Evolutionary conservation across 2,329 filamentous ascomycete species (phyloP).

Genomic region (Botrytis squamosa): DNA sequence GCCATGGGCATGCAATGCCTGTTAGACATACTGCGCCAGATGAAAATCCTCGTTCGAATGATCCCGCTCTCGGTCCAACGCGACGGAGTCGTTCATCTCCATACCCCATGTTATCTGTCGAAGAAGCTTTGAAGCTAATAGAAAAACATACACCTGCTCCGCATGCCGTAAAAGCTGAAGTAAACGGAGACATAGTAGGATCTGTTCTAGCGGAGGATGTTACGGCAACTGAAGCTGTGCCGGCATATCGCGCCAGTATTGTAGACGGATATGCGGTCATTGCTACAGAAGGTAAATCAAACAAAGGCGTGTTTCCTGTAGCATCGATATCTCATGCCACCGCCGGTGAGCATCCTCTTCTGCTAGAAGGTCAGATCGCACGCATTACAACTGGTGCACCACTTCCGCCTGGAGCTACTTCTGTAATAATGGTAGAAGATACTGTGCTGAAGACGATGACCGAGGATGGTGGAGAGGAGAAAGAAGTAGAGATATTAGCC

Average conservation of each 20-base stretch:
- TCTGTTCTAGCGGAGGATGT: conserved; percentile 79
- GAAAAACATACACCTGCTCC: conserved; percentile 68
- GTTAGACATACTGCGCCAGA: conserved; percentile 70
- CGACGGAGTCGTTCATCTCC: conserved; percentile 80
- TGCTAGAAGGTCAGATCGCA: conserved; percentile 75
- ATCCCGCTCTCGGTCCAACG: conserved; percentile 59
- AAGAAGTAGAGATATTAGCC: conserved; percentile 81
- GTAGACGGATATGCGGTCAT: conserved; percentile 94
- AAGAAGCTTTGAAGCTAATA: conserved; percentile 74
- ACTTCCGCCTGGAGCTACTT: conserved; percentile 80
- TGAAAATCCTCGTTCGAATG: conserved; percentile 58
- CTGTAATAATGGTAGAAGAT: conserved; percentile 97
- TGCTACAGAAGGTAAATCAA: conserved; percentile 56
- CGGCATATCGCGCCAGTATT: conserved; percentile 91
- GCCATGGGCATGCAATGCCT: conserved; percentile 61
- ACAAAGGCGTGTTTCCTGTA: conserved; percentile 82
- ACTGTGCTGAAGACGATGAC: conserved; percentile 75
- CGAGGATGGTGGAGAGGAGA: conserved; percentile 79
- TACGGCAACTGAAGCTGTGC: conserved; percentile 75
- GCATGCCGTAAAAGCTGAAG: conserved; percentile 54
- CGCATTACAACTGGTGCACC: conserved; percentile 95
- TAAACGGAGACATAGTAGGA: conserved; percentile 67
- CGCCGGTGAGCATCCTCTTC: conserved; percentile 60
- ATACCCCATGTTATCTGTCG: conserved; percentile 86
- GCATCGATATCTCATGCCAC: conserved; percentile 83